Conservation (phyloP, 768 basidiomycete species). For the Cystobasidium tubakii region DNA sequence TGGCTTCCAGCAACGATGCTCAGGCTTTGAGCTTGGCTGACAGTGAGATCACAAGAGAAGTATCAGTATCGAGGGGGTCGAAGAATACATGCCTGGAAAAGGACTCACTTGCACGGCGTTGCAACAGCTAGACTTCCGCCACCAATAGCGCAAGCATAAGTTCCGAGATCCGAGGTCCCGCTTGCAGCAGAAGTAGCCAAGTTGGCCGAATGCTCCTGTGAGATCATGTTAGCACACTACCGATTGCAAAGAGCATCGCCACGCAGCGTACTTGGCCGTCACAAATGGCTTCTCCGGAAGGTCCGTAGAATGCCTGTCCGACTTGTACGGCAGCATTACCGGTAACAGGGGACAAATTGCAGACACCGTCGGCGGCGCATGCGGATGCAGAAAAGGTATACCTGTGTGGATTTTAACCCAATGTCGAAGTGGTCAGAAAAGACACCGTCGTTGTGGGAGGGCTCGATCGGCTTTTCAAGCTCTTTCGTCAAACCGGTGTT, state of each 20-base stretch:
- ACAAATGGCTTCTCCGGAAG: conserved; percentile 8
- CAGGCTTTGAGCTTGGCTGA: conserved; percentile 14
- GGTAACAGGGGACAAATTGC: neutral
- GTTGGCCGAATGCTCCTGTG: conserved; percentile 11
- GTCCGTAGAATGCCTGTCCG: conserved; percentile 9
- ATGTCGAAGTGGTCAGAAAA: neutral
- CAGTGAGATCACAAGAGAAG: neutral
- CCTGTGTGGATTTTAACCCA: neutral
- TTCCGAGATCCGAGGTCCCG: conserved; percentile 10
- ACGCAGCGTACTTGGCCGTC: neutral
- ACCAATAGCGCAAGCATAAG: conserved; percentile 27
- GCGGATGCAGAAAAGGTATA: conserved; percentile 23
- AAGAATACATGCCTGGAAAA: neutral
- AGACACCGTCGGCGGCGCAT: neutral
- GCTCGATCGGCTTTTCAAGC: conserved; percentile 6
- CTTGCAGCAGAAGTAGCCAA: neutral
- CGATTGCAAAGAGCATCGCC: neutral
- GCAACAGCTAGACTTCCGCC: neutral
- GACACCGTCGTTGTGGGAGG: neutral
- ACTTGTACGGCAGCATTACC: conserved; percentile 23
- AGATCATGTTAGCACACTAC: neutral
- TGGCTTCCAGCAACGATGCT: neutral
- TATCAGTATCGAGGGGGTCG: neutral
- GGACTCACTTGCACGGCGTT: conserved; percentile 17
- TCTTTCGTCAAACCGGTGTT: neutral